Evolutionary conservation across 2,329 filamentous ascomycete species (phyloP), one percentile per base, ranked within the genome.

Genomic region (Tolypocladium cylindrosporum): DNA sequence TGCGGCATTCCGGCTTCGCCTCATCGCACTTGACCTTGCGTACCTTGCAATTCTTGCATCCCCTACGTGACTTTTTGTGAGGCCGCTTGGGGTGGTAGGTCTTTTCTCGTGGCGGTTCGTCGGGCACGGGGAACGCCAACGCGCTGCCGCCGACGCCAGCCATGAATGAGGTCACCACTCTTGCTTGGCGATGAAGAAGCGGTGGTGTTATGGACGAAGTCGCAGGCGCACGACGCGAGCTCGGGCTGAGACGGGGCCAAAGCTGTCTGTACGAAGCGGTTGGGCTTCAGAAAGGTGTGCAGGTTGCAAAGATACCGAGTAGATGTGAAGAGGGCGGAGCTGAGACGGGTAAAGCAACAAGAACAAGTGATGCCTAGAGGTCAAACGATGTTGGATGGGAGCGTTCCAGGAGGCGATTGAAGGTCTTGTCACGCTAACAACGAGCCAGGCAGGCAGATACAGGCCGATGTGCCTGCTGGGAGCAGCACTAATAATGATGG

Each of bases 11-110:
- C 0, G 81, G 81, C 36, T 72, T 75, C 6, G 63, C 71, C 64
- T 84, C 80, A 60, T 81, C 77, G 67, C 80, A 83, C 68, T 81
- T 82, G 57, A 81, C 77, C 67, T 80, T 82, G 57, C 81, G 76
- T 19, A 68, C 67, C 68, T 83, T 84, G 73, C 81, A 84, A 64
- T 77, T 80, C 60, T 70, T 71, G 63, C 81, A 84, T 7, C 80
- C 81, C 2, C 73, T 71, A 37, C 80, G 72, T 1, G 80, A 81
- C 67, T 84, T 84, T 62, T 73, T 79, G 66, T 84, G 81, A 54
- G 80, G 79, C 13, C 79, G 74, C 66, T 83, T 84, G 34, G 70
- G 57, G 60, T 74, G 70, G 55, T 71, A 74, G 3, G 69, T 67
- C 48, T 61, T 65, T 34, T 58, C 42, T 1, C 59, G 55, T 1